A percentile compares a stretch with the other conserved stretches of the same genome.
These are phyloP conservation scores for Linum trigynum DNA, from an alignment of 345 rosid species.

Conservation along the genomic window DNA sequence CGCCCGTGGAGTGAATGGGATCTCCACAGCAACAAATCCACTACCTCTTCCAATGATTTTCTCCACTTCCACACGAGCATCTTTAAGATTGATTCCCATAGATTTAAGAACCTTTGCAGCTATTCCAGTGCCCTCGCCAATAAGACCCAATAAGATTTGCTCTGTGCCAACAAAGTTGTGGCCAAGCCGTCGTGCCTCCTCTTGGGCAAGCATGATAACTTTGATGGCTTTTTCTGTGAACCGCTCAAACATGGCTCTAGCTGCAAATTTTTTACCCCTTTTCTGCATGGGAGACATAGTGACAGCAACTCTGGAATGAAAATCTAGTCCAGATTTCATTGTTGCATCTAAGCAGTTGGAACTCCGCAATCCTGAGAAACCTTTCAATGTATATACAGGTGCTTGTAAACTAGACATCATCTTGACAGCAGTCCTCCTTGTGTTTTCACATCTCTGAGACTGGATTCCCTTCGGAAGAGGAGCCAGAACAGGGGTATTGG, in stretches of 20 bases:
- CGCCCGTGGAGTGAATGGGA: conserved; percentile 97
- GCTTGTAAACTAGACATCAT: conserved; percentile 36
- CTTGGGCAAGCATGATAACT: conserved; percentile 94
- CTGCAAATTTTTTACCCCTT: conserved; percentile 37
- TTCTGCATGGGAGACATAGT: conserved; percentile 31
- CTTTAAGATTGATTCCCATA: conserved; percentile 93
- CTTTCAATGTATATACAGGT: conserved; percentile 35
- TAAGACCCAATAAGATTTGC: conserved; percentile 78
- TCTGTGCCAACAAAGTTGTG: conserved; percentile 98
- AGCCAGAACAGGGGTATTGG: conserved; percentile 34
- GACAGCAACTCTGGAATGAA: conserved; percentile 35
- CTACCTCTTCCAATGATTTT: conserved; percentile 94
- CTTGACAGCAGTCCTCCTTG: conserved; percentile 27
- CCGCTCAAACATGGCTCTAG: conserved; percentile 87
- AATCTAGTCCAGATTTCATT: conserved; percentile 31
- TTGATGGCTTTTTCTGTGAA: conserved; percentile 93
- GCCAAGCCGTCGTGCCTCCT: conserved; percentile 92
- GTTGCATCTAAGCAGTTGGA: conserved; percentile 38
- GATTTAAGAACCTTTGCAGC: conserved; percentile 95
- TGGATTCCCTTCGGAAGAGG: conserved; percentile 30
- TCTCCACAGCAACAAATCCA: conserved; percentile 93
- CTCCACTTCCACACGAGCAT: conserved; percentile 91
- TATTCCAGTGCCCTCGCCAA: conserved; percentile 94
- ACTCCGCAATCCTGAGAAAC: conserved; percentile 49
- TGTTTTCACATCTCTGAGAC: conserved; percentile 36